These are phyloP conservation scores for Fusarium camptoceras DNA, from an alignment of 2,329 filamentous ascomycete species.

Conservation along the genomic window DNA sequence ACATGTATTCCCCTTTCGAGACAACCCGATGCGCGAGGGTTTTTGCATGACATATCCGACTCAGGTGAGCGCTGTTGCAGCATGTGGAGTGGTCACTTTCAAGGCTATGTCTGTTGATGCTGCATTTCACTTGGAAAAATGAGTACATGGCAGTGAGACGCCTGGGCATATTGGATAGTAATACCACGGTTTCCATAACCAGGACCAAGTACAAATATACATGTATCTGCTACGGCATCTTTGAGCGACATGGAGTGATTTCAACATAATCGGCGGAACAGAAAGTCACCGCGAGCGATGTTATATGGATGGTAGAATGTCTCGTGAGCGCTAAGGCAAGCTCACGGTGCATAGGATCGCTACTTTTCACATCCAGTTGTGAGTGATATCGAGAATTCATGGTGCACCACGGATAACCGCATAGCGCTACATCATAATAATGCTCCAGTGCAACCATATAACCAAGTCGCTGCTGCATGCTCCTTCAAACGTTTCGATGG, in stretches of 20 bases:
- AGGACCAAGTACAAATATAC: not conserved
- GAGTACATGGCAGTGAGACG: not conserved
- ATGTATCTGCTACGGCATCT: not conserved
- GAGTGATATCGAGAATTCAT: not conserved
- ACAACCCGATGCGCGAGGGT: not conserved
- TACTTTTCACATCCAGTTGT: not conserved
- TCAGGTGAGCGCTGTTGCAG: not conserved
- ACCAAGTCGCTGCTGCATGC: not conserved
- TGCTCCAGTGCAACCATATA: not conserved
- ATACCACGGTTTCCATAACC: not conserved
- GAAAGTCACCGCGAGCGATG: not conserved
- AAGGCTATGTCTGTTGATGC: not conserved
- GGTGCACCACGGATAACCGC: not conserved
- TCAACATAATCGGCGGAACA: not conserved
- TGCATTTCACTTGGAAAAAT: not conserved
- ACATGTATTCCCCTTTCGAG: not conserved
- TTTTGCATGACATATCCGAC: not conserved
- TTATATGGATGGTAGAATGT: not conserved
- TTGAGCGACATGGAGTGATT: not conserved
- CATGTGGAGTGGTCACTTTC: not conserved
- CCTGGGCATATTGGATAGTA: not conserved
- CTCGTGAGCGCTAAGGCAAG: not conserved
- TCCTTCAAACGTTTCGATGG: not conserved
- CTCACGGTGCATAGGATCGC: not conserved
- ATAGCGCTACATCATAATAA: not conserved